Percentiles rank a stretch among this genome's conserved stretches.
phyloP scores from a whole-genome alignment of 371 early-diverging fungal genomes.

The Mucor indicus region DNA sequence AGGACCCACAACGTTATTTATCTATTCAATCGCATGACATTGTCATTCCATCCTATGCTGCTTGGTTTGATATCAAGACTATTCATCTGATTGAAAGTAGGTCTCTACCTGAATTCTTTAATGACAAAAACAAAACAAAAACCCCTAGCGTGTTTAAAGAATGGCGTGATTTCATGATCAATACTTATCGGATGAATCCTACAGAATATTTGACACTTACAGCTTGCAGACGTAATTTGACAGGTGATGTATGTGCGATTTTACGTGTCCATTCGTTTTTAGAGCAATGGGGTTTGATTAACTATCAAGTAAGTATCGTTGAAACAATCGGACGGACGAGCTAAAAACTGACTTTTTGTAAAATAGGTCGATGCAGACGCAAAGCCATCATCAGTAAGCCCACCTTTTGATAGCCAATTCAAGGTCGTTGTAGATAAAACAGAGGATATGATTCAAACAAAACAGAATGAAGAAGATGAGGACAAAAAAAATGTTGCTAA shows the following conservation, averaged over 20 bases:
- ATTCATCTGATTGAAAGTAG: constrained; percentile 84
- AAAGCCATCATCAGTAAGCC: constrained; percentile 80
- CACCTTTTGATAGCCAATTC: constrained; percentile 92
- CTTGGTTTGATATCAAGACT: constrained; percentile 81
- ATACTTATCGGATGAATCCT: constrained; percentile 92
- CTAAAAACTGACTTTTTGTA: no score
- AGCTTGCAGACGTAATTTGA: constrained; percentile 87
- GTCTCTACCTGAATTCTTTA: constrained; percentile 92
- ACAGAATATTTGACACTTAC: constrained; percentile 91
- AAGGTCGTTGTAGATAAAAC: constrained; percentile 34
- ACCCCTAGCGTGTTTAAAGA: constrained; percentile 88
- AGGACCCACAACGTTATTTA: constrained; percentile 62
- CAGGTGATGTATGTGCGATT: constrained; percentile 95
- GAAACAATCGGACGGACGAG: no score
- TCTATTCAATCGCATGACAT: constrained; percentile 74
- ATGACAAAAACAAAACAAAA: constrained; percentile 81
- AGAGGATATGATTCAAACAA: neutral
- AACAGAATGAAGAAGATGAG: constrained; percentile 3
- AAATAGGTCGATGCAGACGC: constrained; percentile 85
- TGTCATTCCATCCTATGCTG: constrained; percentile 83
- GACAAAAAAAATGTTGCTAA: neutral
- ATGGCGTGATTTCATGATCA: constrained; percentile 93
- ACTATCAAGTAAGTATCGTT: constrained; percentile 97
- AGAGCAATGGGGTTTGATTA: constrained; percentile 98
- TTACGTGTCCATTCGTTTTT: constrained; percentile 93